Evolutionary conservation across 305 asterid genomes (phyloP).

Genomic region (Rubia occidens): DNA sequence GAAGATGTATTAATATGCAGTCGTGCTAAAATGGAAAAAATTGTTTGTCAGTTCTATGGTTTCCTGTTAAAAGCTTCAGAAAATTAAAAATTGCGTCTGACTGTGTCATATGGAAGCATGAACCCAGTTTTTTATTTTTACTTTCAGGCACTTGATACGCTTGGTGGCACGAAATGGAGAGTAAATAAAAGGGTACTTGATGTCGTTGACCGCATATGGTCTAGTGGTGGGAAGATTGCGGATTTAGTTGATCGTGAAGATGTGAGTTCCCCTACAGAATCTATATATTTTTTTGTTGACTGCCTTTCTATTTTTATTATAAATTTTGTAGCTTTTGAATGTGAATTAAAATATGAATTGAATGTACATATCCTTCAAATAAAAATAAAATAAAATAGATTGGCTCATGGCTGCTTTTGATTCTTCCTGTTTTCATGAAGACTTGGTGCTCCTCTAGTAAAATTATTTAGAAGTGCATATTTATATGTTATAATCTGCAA

Average conservation of each 20-base stretch:
- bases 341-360: background rate
- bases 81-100: background rate
- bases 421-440: background rate
- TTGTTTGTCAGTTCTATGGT: background rate
- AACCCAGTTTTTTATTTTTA: background rate
- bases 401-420: background rate
- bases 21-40: background rate
- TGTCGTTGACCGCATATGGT: conserved; percentile 84
- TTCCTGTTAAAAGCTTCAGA: background rate
- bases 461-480: background rate
- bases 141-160: conserved; percentile 79
- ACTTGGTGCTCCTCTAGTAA: background rate
- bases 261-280: conserved; percentile 39
- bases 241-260: conserved; percentile 87
- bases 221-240: conserved; percentile 77
- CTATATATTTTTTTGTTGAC: conserved; percentile 2
- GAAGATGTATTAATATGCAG: background rate
- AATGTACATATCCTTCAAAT: background rate
- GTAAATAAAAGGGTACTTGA: conserved; percentile 71
- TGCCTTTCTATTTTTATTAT: background rate
- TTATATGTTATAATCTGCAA: background rate
- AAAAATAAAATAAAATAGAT: background rate
- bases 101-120: background rate
- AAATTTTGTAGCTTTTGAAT: background rate
- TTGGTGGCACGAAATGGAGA: conserved; percentile 92